Evolutionary conservation across 2,329 filamentous ascomycete genomes (phyloP), one percentile per base, ranked within the genome.

Genomic region (Aureobasidium sp.): DNA sequence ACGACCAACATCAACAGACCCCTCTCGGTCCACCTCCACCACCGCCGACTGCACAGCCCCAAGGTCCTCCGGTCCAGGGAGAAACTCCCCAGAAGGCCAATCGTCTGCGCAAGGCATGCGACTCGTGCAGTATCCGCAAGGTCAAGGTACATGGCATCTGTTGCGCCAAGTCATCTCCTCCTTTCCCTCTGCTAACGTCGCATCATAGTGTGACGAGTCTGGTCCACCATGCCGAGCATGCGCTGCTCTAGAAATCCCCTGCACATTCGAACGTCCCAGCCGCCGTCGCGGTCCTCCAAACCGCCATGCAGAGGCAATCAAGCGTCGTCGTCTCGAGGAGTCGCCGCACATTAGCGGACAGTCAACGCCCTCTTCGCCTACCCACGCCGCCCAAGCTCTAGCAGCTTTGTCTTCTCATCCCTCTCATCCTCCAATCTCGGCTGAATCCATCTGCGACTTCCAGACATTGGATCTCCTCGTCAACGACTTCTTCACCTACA

Each of bases 401-500:
- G 78, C 80, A 34, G 76, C 79, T 52, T 76, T 82, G 44, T 75
- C 78, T 36, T 76, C 77, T 17, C 76, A 77, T 64, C 74, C 76
- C 5, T 74, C 79, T 22, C 65, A 67, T 20, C 61, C 61, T 47
- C 55, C 57, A 22, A 72, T 82, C 11, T 83, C 82, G 3, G 81
- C 86, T 52, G 89, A 92, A 70, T 79, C 83, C 1, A 91, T 92
- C 64, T 88, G 87, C 44, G 86, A 88, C 0, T 79, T 87, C 72
- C 82, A 84, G 8, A 84, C 87, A 12, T 76, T 92, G 58, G 82
- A 87, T 68, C 80, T 87, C 2, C 79, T 91, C 17, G 83, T 92
- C 62, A 87, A 91, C 71, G 89, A 92, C 75, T 92, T 90, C 79
- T 92, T 91, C 75, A 90, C 87, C 20, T 91, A 91, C 71, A 87